Evolutionary conservation across 306 rosid genomes (phyloP), one percentile per base, ranked within the genome.

Genomic region (Casuarina cunninghamiana): DNA sequence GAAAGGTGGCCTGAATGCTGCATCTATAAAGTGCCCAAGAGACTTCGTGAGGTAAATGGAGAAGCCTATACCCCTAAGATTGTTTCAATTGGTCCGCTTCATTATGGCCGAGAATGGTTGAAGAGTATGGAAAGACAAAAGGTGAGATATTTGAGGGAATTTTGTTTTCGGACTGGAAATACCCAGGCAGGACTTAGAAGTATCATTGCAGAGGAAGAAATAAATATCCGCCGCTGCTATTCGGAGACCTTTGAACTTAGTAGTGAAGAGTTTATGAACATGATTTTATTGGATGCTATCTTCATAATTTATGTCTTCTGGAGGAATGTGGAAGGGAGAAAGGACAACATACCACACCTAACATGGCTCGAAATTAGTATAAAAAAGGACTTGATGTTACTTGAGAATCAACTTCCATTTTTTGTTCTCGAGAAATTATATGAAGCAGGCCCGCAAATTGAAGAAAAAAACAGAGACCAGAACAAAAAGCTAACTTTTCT

Each of bases 331-430:
- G 8, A 9, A 5, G 3, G 3, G 1, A 0, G 6, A 3, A 49
- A 39, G 9, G 75, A 79, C 13, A 75, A 80, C 35, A 60, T 84
- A 9, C 2, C 38, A 3, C 44, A 75, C 5, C 73, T 77, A 6
- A 77, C 84, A 6, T 77, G 84, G 84, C 63, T 84, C 75, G 41
- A 32, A 42, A 62, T 57, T 43, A 57, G 53, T 21, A 3, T 77
- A 2, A 44, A 57, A 61, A 53, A 39, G 6, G 87, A 79, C 3
- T 48, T 84, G 62, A 57, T 80, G 5, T 35, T 77, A 44, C 80
- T 80, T 16, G 87, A 84, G 12, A 84, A 84, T 73, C 87, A 76
- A 53, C 69, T 83, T 50, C 84, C 87, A 0, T 79, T 63, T 57
- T 72, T 39, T 58, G 67, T 80, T 17, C 77, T 84, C 10, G 32